A percentile compares a stretch with the other conserved stretches of the same genome.
phyloP scores from a whole-genome alignment of 768 basidiomycete genomes.

The Boletus barrowsii region DNA sequence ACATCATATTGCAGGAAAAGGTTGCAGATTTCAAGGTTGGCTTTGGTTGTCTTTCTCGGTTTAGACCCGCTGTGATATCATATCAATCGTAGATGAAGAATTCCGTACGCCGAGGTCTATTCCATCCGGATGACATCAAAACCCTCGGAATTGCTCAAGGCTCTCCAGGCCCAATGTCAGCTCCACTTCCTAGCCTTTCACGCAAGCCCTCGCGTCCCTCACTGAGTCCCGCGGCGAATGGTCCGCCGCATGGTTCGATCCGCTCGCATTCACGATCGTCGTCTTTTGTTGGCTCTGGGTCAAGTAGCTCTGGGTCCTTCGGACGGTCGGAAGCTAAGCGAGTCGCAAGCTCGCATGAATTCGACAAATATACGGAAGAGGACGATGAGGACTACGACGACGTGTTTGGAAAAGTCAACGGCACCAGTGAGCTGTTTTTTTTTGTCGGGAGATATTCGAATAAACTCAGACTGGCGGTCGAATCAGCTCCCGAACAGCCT shows the following conservation, averaged over 20 bases:
- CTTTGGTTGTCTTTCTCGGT: not conserved
- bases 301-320: constrained; percentile 49
- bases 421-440: constrained; percentile 51
- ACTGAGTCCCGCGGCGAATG: constrained; percentile 43
- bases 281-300: constrained; percentile 45
- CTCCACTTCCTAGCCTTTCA: constrained; percentile 57
- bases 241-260: constrained; percentile 24
- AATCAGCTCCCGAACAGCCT: constrained; percentile 52
- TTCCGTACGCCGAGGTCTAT: constrained; percentile 67
- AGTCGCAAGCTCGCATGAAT: constrained; percentile 55
- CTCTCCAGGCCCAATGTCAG: constrained; percentile 61
- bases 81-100: constrained; percentile 57
- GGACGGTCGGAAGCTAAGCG: constrained; percentile 64
- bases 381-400: constrained; percentile 95
- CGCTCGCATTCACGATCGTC: constrained; percentile 58
- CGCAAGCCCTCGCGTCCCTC: constrained; percentile 53
- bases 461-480: not conserved
- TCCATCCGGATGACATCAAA: constrained; percentile 89
- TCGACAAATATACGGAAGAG: constrained; percentile 83
- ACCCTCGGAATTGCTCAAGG: constrained; percentile 54
- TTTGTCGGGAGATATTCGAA: not conserved
- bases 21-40: constrained; percentile 80
- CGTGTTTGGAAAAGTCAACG: constrained; percentile 79
- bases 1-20: constrained; percentile 66
- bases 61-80: not conserved